A percentile compares a stretch with the other conserved stretches of the same genome.
phyloP scores from a whole-genome alignment of 768 basidiomycete genomes.

The Flagelloscypha sp. region DNA sequence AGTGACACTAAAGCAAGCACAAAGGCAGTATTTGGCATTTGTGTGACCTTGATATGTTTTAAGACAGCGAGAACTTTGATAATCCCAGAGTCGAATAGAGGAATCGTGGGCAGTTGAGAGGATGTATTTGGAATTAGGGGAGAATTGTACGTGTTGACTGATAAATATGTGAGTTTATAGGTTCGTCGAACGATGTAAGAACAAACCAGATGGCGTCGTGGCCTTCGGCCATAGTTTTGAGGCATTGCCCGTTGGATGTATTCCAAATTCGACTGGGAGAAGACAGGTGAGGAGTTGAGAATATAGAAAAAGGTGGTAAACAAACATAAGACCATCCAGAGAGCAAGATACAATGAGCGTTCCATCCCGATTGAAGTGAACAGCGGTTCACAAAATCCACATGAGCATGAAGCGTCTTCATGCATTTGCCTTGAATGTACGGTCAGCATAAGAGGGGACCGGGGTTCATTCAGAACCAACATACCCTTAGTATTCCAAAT shows the following conservation, averaged over 20 bases:
- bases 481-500: slow-evolving; percentile 88
- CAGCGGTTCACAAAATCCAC: slow-evolving; percentile 91
- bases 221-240: slow-evolving; percentile 92
- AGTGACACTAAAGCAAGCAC: slow-evolving; percentile 77
- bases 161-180: background rate
- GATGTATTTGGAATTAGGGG: slow-evolving; percentile 92
- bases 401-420: slow-evolving; percentile 86
- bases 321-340: slow-evolving; percentile 90
- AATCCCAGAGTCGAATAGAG: slow-evolving; percentile 92
- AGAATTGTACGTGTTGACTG: slow-evolving; percentile 89
- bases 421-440: slow-evolving; percentile 54
- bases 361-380: slow-evolving; percentile 90
- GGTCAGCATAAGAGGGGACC: too few species aligned
- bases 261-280: slow-evolving; percentile 87
- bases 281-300: slow-evolving; percentile 4
- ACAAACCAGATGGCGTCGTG: slow-evolving; percentile 74
- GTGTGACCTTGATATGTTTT: slow-evolving; percentile 85
- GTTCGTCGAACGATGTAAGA: background rate
- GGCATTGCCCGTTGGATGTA: slow-evolving; percentile 83
- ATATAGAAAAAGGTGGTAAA: slow-evolving; percentile 9
- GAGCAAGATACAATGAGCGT: slow-evolving; percentile 87
- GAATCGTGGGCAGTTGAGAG: slow-evolving; percentile 91
- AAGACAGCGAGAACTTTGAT: slow-evolving; percentile 80
- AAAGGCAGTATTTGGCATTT: slow-evolving; percentile 79
- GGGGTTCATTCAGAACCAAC: slow-evolving; percentile 7